Evolutionary conservation across 306 rosid species (phyloP).

Genomic region (Acacia crassicarpa): DNA sequence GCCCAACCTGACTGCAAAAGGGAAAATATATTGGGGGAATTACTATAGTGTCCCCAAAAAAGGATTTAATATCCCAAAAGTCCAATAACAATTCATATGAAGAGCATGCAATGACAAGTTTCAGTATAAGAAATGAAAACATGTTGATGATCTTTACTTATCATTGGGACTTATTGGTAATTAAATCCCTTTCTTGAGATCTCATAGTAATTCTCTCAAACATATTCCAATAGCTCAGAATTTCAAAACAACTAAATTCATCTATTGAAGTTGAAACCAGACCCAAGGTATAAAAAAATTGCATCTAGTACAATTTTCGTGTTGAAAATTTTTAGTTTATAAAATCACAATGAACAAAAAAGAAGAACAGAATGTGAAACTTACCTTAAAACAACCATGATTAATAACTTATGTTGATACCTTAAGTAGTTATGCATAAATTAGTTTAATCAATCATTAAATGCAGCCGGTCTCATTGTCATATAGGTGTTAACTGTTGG

Average conservation of each 20-base stretch:
- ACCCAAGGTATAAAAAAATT: neutral
- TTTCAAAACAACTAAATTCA: neutral
- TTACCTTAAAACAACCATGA: neutral
- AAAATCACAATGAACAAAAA: neutral
- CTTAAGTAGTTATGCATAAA: neutral
- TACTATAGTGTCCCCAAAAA: too few species aligned
- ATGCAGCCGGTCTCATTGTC: neutral
- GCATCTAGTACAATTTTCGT: neutral
- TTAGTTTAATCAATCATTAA: too few species aligned
- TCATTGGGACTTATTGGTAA: too few species aligned
- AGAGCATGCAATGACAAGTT: too few species aligned
- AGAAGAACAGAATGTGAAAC: neutral
- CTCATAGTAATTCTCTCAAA: neutral
- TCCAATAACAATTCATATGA: too few species aligned
- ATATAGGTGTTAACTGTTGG: neutral
- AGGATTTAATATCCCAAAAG: too few species aligned
- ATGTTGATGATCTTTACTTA: too few species aligned
- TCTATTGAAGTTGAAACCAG: neutral
- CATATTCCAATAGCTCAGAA: slow-evolving; percentile 37
- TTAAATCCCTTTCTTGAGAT: too few species aligned
- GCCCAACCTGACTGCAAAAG: slow-evolving; percentile 52
- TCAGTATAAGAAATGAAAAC: too few species aligned
- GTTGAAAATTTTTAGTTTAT: neutral
- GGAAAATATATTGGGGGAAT: neutral
- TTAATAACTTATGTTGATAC: too few species aligned